A percentile compares a stretch with the other conserved stretches of the same genome.
phyloP scores from a whole-genome alignment of 208 protist genomes.

The Crithidia expoeki region DNA sequence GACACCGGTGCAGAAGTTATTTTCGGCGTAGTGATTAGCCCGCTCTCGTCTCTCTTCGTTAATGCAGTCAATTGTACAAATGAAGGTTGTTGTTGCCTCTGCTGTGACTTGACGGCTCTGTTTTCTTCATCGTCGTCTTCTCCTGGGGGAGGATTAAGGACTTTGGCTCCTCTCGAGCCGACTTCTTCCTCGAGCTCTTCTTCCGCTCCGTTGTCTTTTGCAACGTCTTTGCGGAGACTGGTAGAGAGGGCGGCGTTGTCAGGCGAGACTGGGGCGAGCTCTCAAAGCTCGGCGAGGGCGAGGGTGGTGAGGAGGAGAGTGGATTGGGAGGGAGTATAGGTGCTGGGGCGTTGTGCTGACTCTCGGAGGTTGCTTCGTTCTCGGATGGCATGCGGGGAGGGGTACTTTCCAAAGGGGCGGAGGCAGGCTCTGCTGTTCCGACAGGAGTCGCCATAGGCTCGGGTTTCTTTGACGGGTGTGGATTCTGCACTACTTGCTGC shows the following conservation, averaged over 20 bases:
- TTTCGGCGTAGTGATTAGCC: neutral
- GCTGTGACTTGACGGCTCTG: neutral
- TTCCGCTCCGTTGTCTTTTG: neutral
- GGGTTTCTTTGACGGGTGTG: too few relatives aligned
- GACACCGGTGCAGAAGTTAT: neutral
- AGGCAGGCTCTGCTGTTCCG: too few relatives aligned
- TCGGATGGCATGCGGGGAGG: neutral
- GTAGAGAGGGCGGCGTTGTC: neutral
- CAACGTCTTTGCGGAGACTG: neutral
- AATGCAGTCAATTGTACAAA: too few relatives aligned
- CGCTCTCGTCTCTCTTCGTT: neutral
- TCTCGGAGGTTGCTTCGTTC: too few relatives aligned
- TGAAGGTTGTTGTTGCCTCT: neutral
- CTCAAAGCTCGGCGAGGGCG: neutral
- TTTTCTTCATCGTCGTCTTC: neutral
- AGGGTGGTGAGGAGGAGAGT: neutral
- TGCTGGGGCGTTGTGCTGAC: neutral
- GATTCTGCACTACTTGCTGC: too few relatives aligned
- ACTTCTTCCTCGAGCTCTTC: neutral
- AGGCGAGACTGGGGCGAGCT: slow-evolving; percentile 2
- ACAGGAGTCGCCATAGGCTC: too few relatives aligned
- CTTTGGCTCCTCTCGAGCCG: neutral
- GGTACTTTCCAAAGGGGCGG: too few relatives aligned
- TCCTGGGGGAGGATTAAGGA: neutral
- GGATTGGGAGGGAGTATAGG: neutral